Evolutionary conservation across 768 basidiomycete genomes (phyloP).

Genomic region (Jaapia argillacea): DNA sequence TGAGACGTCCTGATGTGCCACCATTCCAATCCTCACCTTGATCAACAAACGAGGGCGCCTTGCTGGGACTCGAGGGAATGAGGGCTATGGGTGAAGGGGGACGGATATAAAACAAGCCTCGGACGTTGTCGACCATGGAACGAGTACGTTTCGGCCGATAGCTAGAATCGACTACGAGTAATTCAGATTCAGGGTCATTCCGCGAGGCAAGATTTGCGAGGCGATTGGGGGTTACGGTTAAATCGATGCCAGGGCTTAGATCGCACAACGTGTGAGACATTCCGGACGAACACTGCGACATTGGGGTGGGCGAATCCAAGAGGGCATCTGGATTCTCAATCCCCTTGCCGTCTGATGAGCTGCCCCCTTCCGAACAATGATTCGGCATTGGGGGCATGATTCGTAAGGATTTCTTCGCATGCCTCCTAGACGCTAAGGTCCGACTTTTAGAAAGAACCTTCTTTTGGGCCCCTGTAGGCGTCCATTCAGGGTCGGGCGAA

Average conservation of each 20-base stretch:
- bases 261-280: neutral
- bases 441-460: too few species aligned
- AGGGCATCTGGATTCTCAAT: constrained; percentile 7
- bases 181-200: constrained; percentile 7
- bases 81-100: constrained; percentile 28
- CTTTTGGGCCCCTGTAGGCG: too few species aligned
- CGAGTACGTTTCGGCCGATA: constrained; percentile 31
- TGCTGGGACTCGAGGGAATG: constrained; percentile 12
- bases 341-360: constrained; percentile 1
- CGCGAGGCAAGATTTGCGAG: neutral
- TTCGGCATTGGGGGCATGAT: constrained; percentile 5
- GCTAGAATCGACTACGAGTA: constrained; percentile 10
- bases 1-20: constrained; percentile 23
- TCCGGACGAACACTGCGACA: constrained; percentile 13
- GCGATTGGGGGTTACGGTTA: neutral
- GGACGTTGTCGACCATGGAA: constrained; percentile 55
- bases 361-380: constrained; percentile 9
- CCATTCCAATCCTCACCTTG: neutral
- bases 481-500: too few species aligned
- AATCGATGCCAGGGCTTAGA: neutral
- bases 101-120: constrained; percentile 45
- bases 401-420: neutral
- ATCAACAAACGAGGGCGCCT: constrained; percentile 14
- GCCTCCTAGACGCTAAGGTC: neutral
- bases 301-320: constrained; percentile 13